Base-by-base conservation (phyloP, 371 early-diverging fungal species). In the Mortierella sp. region DNA sequence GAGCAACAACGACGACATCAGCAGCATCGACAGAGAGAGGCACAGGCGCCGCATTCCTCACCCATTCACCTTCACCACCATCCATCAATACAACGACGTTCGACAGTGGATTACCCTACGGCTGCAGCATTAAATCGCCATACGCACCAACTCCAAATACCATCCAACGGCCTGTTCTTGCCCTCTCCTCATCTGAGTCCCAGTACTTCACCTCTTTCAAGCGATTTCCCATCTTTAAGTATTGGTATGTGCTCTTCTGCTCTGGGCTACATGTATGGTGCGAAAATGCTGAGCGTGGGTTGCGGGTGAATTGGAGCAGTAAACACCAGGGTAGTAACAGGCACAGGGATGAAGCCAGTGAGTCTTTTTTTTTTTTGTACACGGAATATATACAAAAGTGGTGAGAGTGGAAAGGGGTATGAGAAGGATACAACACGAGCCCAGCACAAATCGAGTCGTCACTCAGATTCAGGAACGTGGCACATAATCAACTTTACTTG, bases 161-260 rank as follows among this genome's bases (percentile, higher is more conserved):
- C 48, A 3, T 24, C 27, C 4, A 21, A 28, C 14, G 64, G 34
- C 31, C 31, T 50, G 34, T 63, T 59, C 60, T 45, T 72, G 16
- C 72, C 67, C 3, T 72, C 72, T 10, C 72, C 72, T 2, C 58
- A 28, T 27, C n/a, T 67, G 59, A 67, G 67, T 14, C 72, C 72
- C 5, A 59, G 64, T 18, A 34, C 59, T 5, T 59, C 72, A 21
- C 67, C 72, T 4, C 51, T 72, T 24, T 56, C 71, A 31, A 52
- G 64, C 45, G 71, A 71, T 38, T 64, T 65, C 21, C 43, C 61
- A 34, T 47, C 61, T 5, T 27, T 71, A 23, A 46, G 51, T 46
- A 56, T 71, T 34, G 71, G 71, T 71, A 64, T 64, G 71, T 54
- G n/a, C 3, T 28, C 9, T 16, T 43, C 27, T 48, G 2, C 27